A percentile compares a stretch with the other conserved stretches of the same genome.
phyloP scores from a whole-genome alignment of 2,329 filamentous ascomycete species.

The Grosmannia penicillata region DNA sequence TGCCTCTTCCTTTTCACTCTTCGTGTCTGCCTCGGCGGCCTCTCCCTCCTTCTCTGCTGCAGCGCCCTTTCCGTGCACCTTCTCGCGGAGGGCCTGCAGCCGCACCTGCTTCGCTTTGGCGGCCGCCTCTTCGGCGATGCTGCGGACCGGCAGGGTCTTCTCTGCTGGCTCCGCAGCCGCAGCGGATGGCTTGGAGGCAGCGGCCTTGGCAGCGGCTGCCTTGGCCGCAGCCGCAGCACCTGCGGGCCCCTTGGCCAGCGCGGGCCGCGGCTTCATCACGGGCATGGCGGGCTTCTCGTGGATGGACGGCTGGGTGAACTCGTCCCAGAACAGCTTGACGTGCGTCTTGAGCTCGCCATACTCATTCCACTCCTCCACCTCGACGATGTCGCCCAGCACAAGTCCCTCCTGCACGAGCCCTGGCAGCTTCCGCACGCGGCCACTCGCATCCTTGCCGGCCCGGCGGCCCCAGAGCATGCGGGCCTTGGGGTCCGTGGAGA shows the following conservation, averaged over 20 bases:
- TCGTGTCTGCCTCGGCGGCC: slow-evolving; percentile 5
- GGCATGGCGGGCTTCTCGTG: slow-evolving; percentile 32
- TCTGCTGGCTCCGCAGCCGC: slow-evolving; percentile 4
- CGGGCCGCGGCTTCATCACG: slow-evolving; percentile 1
- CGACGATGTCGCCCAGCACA: slow-evolving; percentile 75
- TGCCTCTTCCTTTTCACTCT: slow-evolving; percentile 8
- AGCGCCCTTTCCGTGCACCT: slow-evolving; percentile 33
- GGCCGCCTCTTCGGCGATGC: slow-evolving; percentile 50
- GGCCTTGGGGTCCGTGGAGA: slow-evolving; percentile 79
- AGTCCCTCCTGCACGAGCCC: slow-evolving; percentile 75
- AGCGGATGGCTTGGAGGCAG: slow-evolving; percentile 12
- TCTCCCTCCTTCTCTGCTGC: neutral
- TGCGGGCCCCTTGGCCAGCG: neutral
- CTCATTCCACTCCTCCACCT: slow-evolving; percentile 98
- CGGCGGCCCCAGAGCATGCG: slow-evolving; percentile 79
- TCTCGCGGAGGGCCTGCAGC: slow-evolving; percentile 36
- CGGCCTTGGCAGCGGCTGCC: slow-evolving; percentile 10
- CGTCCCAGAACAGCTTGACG: slow-evolving; percentile 54
- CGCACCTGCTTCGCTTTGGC: slow-evolving; percentile 46
- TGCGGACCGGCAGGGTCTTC: slow-evolving; percentile 28
- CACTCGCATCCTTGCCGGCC: slow-evolving; percentile 52
- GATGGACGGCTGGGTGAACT: slow-evolving; percentile 42
- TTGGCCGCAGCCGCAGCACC: slow-evolving; percentile 7
- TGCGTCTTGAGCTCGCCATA: slow-evolving; percentile 88
- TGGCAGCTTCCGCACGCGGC: slow-evolving; percentile 62